These are phyloP conservation scores for Bondarzewia mesenterica DNA, from an alignment of 1,284 basidiomycete species.

Conservation along the genomic window DNA sequence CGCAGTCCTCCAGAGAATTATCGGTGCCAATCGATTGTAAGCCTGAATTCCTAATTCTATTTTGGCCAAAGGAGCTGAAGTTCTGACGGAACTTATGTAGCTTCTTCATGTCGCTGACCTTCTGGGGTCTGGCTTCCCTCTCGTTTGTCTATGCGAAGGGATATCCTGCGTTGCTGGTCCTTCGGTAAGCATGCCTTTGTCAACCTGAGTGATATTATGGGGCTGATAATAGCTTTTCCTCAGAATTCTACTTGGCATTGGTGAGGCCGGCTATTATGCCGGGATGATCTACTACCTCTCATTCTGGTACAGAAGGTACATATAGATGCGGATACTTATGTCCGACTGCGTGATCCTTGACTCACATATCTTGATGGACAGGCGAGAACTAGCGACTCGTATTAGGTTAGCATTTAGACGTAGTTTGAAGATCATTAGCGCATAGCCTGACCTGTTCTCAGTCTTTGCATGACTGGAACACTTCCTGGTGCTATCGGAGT, in stretches of 20 bases:
- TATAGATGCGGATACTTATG: conserved; percentile 14
- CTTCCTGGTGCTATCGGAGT: conserved; percentile 48
- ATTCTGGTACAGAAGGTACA: conserved; percentile 29
- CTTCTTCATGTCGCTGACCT: conserved; percentile 43
- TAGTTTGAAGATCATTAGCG: neutral
- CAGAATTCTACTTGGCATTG: conserved; percentile 37
- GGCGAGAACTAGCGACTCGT: conserved; percentile 44
- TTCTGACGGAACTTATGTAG: too few relatives aligned
- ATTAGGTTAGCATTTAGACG: conserved; percentile 28
- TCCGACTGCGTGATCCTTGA: neutral
- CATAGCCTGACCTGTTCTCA: conserved; percentile 11
- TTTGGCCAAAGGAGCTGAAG: too few relatives aligned
- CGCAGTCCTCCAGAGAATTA: conserved; percentile 45
- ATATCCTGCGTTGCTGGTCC: conserved; percentile 35
- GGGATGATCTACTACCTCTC: conserved; percentile 53
- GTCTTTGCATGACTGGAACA: conserved; percentile 46
- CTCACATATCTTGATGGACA: conserved; percentile 22
- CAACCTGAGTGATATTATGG: too few relatives aligned
- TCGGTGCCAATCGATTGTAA: conserved; percentile 50
- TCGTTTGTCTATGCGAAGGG: conserved; percentile 48
- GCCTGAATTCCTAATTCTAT: conserved; percentile 10
- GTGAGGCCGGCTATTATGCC: conserved; percentile 43
- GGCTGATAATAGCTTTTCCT: neutral
- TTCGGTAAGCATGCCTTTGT: conserved; percentile 28
- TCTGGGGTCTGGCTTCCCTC: conserved; percentile 46